A percentile compares a stretch with the other conserved stretches of the same genome.
These are phyloP conservation scores for Pseudoperonospora humuli DNA, from an alignment of 352 stramenopile genomes.

Conservation along the genomic window DNA sequence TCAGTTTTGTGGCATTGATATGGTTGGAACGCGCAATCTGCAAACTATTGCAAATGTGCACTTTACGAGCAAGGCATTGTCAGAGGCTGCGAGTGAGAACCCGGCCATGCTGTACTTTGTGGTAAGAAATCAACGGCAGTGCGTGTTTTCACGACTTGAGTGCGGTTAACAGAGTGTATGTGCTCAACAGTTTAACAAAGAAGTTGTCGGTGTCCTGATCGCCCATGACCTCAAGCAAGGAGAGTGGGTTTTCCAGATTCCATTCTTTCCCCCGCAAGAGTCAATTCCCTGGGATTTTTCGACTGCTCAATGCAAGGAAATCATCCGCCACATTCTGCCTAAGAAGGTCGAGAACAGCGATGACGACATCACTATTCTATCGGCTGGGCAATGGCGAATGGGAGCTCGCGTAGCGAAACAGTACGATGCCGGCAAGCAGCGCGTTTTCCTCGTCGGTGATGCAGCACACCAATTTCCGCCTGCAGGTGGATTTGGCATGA, in stretches of 20 bases:
- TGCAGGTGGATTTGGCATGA: conserved; percentile 90
- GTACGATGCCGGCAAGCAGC: conserved; percentile 53
- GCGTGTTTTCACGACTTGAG: background rate
- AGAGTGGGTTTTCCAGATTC: conserved; percentile 91
- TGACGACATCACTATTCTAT: conserved; percentile 75
- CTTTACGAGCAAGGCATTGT: conserved; percentile 80
- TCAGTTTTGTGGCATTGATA: conserved; percentile 53
- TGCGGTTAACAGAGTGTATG: conserved; percentile 1
- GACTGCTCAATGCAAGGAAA: conserved; percentile 38
- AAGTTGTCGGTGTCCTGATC: conserved; percentile 88
- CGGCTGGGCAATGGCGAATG: conserved; percentile 90
- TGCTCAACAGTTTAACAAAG: conserved; percentile 52
- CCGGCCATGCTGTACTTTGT: conserved; percentile 94
- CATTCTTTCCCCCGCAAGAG: conserved; percentile 86
- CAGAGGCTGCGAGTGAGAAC: conserved; percentile 43
- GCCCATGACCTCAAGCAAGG: conserved; percentile 85
- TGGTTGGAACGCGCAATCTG: conserved; percentile 66
- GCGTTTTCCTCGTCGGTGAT: conserved; percentile 87
- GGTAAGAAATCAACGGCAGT: conserved; percentile 18
- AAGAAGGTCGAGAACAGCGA: conserved; percentile 4
- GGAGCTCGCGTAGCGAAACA: conserved; percentile 84
- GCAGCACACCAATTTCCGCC: conserved; percentile 90
- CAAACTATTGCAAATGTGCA: conserved; percentile 94
- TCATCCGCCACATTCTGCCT: conserved; percentile 47
- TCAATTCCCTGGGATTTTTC: conserved; percentile 60